Evolutionary conservation across 306 rosid genomes (phyloP).

Genomic region (Quercus suber): DNA sequence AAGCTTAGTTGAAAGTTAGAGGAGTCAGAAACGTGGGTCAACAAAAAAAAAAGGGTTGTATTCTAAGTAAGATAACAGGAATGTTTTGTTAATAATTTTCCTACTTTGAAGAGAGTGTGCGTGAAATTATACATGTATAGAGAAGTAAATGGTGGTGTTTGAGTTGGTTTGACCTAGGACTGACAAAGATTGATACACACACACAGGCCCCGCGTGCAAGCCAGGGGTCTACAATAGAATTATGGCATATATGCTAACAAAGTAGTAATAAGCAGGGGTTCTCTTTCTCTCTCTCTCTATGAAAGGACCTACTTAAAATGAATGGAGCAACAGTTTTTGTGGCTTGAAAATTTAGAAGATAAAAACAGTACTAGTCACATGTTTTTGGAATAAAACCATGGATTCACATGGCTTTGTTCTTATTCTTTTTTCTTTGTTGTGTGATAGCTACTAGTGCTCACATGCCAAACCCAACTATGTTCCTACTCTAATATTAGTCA

Average conservation of each 20-base stretch:
- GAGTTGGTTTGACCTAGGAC: slow-evolving; percentile 7
- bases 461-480: slow-evolving; percentile 53
- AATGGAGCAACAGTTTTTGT: slow-evolving; percentile 33
- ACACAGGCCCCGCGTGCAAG: slow-evolving; percentile 13
- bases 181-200: not conserved
- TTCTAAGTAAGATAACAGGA: no score
- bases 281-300: no score
- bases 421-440: slow-evolving; percentile 27
- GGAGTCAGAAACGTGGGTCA: no score
- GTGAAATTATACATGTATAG: not conserved
- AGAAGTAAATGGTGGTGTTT: not conserved
- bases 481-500: slow-evolving; percentile 24
- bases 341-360: slow-evolving; percentile 27
- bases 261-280: not conserved
- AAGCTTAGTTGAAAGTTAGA: no score
- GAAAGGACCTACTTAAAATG: slow-evolving; percentile 21
- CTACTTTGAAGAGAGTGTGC: no score
- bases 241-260: not conserved
- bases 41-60: no score
- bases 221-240: not conserved
- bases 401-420: slow-evolving; percentile 50
- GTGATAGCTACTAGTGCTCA: slow-evolving; percentile 40
- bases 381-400: slow-evolving; percentile 58
- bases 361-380: slow-evolving; percentile 39
- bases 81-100: no score